A percentile compares a stretch with the other conserved stretches of the same genome.
phyloP scores from a whole-genome alignment of 192 early-diverging fungal genomes.

The Mortierella alpina region DNA sequence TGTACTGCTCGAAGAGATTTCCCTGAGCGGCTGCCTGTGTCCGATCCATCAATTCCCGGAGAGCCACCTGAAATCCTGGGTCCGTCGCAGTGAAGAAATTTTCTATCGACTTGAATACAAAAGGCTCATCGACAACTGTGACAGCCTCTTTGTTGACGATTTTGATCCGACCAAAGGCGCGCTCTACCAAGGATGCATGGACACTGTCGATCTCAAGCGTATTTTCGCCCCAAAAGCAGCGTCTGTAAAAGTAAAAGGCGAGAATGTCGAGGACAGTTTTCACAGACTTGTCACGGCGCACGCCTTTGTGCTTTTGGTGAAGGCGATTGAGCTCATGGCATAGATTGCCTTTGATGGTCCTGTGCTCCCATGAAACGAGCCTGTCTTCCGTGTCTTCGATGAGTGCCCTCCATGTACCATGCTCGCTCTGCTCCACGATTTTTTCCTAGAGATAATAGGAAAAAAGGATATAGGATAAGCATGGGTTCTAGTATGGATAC shows the following conservation, averaged over 20 bases:
- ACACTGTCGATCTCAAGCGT: slow-evolving; percentile 21
- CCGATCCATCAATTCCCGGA: not conserved
- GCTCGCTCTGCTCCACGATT: slow-evolving; percentile 1
- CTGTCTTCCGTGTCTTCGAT: slow-evolving; percentile 28
- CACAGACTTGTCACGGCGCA: slow-evolving; percentile 19
- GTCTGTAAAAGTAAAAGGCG: slow-evolving; percentile 18
- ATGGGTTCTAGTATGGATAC: slow-evolving; percentile 3
- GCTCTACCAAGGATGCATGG: slow-evolving; percentile 23
- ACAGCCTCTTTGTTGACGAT: slow-evolving; percentile 1
- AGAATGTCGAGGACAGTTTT: slow-evolving; percentile 29
- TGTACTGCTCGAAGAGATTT: slow-evolving; percentile 11
- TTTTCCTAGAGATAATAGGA: slow-evolving; percentile 13
- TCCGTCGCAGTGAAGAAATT: slow-evolving; percentile 6
- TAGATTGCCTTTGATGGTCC: slow-evolving; percentile 29
- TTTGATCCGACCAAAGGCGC: slow-evolving; percentile 35
- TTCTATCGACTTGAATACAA: slow-evolving; percentile 16
- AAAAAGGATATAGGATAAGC: slow-evolving; percentile 1
- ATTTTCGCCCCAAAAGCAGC: slow-evolving; percentile 24
- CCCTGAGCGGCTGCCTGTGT: slow-evolving; percentile 4
- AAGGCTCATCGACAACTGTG: slow-evolving; percentile 15
- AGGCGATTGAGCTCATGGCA: slow-evolving; percentile 26
- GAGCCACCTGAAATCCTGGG: slow-evolving; percentile 1
- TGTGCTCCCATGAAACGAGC: slow-evolving; percentile 12
- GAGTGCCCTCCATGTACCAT: slow-evolving; percentile 2
- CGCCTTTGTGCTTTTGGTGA: slow-evolving; percentile 14